Conservation (phyloP, 2,329 filamentous ascomycete species). For the Aspergillus nomiae region DNA sequence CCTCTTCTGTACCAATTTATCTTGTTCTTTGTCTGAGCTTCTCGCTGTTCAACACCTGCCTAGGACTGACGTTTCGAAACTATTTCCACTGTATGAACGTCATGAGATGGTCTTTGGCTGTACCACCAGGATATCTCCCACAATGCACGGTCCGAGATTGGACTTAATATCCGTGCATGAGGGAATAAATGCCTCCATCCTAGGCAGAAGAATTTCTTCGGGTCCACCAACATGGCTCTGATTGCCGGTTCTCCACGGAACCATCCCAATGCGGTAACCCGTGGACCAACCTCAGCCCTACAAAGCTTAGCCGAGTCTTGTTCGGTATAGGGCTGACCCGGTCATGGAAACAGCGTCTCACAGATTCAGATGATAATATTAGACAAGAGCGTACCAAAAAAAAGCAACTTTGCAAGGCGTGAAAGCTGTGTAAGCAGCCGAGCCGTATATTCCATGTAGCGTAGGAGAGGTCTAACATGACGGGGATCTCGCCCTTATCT, state of each 20-base stretch:
- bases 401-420: too few relatives aligned
- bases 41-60: not conserved
- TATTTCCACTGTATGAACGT: not conserved
- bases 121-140: not conserved
- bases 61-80: too few relatives aligned
- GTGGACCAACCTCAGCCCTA: not conserved
- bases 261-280: not conserved
- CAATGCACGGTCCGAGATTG: not conserved
- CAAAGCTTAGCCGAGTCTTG: conserved; percentile 4
- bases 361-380: too few relatives aligned
- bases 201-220: not conserved
- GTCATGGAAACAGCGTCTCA: not conserved
- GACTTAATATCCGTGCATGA: not conserved
- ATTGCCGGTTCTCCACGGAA: not conserved
- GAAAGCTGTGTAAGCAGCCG: not conserved
- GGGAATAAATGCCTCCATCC: not conserved
- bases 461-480: not conserved
- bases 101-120: not conserved
- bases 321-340: not conserved
- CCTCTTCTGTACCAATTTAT: not conserved
- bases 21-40: not conserved
- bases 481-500: not conserved
- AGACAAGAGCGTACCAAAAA: too few relatives aligned
- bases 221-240: not conserved
- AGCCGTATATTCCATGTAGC: not conserved